phyloP scores from a whole-genome alignment of 2,329 filamentous ascomycete species.

The Neonectria punicea region DNA sequence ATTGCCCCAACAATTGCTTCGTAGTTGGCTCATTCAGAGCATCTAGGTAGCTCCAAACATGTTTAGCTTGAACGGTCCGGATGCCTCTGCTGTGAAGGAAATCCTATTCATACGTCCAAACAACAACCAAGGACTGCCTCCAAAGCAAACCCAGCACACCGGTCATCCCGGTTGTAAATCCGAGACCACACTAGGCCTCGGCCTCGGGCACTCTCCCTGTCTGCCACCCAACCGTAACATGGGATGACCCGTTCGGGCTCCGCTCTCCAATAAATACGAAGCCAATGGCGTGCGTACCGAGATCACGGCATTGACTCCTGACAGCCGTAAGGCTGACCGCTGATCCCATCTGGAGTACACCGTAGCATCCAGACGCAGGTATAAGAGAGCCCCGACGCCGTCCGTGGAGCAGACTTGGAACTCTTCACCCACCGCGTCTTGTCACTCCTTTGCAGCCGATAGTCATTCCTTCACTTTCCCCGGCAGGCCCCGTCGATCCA shows the following conservation, averaged over 20 bases:
- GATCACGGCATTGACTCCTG: neutral
- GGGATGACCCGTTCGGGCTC: constrained; percentile 15
- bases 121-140: too few relatives aligned
- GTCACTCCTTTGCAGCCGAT: constrained; percentile 20
- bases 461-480: constrained; percentile 7
- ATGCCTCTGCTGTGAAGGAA: too few relatives aligned
- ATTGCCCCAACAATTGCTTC: neutral
- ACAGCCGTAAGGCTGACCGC: neutral
- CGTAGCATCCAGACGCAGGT: neutral
- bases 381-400: constrained; percentile 8
- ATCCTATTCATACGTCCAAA: too few relatives aligned
- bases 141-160: neutral
- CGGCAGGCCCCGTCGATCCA: constrained; percentile 22
- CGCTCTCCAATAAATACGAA: constrained; percentile 10
- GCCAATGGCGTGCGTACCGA: neutral
- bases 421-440: constrained; percentile 18
- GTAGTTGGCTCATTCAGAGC: neutral
- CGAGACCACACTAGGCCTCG: constrained; percentile 1
- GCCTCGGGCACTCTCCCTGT: neutral
- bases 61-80: too few relatives aligned
- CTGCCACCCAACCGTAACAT: constrained; percentile 12
- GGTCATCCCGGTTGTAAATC: neutral
- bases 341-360: neutral
- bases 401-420: neutral
- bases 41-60: neutral